Evolutionary conservation across 345 rosid genomes (phyloP), one percentile per base, ranked within the genome.

Genomic region (Eucalyptus cloeziana): DNA sequence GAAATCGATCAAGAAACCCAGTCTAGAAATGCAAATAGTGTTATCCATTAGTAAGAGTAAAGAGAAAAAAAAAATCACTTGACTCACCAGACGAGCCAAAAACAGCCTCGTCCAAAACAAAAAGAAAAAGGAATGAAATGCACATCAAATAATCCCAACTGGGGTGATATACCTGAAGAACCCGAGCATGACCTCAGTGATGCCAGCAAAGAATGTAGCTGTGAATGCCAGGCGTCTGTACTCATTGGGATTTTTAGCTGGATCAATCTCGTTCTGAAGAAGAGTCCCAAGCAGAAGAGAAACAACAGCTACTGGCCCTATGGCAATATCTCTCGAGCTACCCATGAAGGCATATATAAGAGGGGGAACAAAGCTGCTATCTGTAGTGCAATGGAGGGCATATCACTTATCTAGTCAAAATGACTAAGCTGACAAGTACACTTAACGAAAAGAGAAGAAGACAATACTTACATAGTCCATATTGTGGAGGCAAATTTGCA

Each of bases 291-390:
- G 91, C 13, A 94, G 87, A 44, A 94, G 90, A 44, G 96, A 93
- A 33, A 91, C 91, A 31, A 94, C 93, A 12, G 95, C 92, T 14
- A 93, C 93, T 11, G 95, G 94, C 31, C 96, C 94, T 11, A 94
- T 89, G 33, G 92, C 96, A 24, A 93, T 67, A 79, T 94, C 93
- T 86, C 88, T 91, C 50, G 96, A 94, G 88, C 94, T 94, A 45
- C 96, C 96, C 91, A 94, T 86, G 88, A 93, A 88, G 11, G 96
- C 91, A 51, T 94, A 94, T 80, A 94, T 88, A 80, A 94, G 89
- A 33, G 95, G 94, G 47, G 96, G 96, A 89, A 94, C 95, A 86
- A 94, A 94, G 90, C 94, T 94, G 69, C 93, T 91, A 86, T 94
- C 96, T 94, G 83, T 60, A 49, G 51, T 16, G 43, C 49, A 58